phyloP scores from a whole-genome alignment of 2,329 filamentous ascomycete genomes.

The Cordyceps tenuipes region DNA sequence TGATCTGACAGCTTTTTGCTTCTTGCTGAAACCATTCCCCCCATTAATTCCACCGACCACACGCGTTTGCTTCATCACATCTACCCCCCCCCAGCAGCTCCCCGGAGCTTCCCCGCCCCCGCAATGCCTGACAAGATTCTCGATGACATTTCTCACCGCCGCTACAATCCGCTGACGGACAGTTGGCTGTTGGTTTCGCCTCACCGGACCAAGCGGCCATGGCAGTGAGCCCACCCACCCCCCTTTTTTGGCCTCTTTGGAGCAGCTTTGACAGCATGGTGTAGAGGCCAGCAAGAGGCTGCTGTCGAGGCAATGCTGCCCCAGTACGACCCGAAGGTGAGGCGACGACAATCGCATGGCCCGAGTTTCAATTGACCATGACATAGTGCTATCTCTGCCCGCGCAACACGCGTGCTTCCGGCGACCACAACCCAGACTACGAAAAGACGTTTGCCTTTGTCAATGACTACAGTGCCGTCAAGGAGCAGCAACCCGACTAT shows the following conservation, averaged over 20 bases:
- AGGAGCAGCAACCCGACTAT: constrained; percentile 84
- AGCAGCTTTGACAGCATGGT: neutral
- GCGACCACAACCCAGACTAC: constrained; percentile 80
- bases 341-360: constrained; percentile 13
- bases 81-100: neutral
- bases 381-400: constrained; percentile 86
- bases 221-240: constrained; percentile 62
- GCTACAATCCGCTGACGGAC: constrained; percentile 85
- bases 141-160: constrained; percentile 91
- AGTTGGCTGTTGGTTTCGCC: constrained; percentile 93
- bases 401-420: constrained; percentile 79
- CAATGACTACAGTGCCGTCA: constrained; percentile 96
- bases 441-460: constrained; percentile 86
- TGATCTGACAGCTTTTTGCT: neutral
- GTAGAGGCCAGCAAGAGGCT: constrained; percentile 68
- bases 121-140: constrained; percentile 68
- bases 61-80: neutral
- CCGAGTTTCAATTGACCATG: constrained; percentile 9
- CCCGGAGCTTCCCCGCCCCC: constrained; percentile 8
- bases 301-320: constrained; percentile 63
- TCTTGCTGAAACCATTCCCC: neutral
- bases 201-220: constrained; percentile 91
- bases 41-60: neutral
- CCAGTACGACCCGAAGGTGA: constrained; percentile 66
- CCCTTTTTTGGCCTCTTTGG: constrained; percentile 16